Evolutionary conservation across 2,329 filamentous ascomycete genomes (phyloP).

Genomic region (Scedosporium apiospermum): DNA sequence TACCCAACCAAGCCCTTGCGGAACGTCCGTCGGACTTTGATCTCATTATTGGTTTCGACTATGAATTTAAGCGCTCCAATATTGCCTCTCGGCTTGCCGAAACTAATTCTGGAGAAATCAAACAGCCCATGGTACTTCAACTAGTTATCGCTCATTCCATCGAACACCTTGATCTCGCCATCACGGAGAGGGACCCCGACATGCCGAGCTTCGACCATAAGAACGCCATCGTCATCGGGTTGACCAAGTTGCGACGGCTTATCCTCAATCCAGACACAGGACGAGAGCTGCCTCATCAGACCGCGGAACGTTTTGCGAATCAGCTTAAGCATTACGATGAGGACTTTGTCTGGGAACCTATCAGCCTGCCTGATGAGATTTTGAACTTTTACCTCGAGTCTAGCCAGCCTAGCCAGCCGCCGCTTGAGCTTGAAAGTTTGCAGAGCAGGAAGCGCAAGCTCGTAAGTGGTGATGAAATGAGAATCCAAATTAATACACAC

Average conservation of each 20-base stretch:
- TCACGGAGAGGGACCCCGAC: conserved; percentile 15
- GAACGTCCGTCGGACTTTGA: conserved; percentile 32
- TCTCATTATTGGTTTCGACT: conserved; percentile 44
- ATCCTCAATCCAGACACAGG: conserved; percentile 30
- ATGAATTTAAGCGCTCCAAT: conserved; percentile 32
- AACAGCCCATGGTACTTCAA: conserved; percentile 34
- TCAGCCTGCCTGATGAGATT: conserved; percentile 35
- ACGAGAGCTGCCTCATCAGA: conserved; percentile 32
- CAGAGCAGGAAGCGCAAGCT: conserved; percentile 36
- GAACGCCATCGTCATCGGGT: conserved; percentile 30
- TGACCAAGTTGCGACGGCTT: conserved; percentile 25
- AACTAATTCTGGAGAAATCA: conserved; percentile 8
- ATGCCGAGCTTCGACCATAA: conserved; percentile 31
- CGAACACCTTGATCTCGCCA: conserved; percentile 41
- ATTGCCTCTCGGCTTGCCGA: conserved; percentile 13
- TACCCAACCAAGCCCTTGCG: conserved; percentile 26
- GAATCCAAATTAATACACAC: too few relatives aligned
- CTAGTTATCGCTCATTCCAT: conserved; percentile 42
- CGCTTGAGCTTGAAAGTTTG: conserved; percentile 11
- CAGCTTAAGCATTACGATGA: conserved; percentile 30
- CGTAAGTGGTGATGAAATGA: conserved; percentile 26
- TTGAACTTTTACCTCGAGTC: conserved; percentile 37
- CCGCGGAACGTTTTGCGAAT: conserved; percentile 36
- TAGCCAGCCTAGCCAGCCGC: conserved; percentile 17
- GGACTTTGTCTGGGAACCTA: conserved; percentile 36